Evolutionary conservation across 345 rosid species (phyloP).

Genomic region (Rhizophora apiculata): DNA sequence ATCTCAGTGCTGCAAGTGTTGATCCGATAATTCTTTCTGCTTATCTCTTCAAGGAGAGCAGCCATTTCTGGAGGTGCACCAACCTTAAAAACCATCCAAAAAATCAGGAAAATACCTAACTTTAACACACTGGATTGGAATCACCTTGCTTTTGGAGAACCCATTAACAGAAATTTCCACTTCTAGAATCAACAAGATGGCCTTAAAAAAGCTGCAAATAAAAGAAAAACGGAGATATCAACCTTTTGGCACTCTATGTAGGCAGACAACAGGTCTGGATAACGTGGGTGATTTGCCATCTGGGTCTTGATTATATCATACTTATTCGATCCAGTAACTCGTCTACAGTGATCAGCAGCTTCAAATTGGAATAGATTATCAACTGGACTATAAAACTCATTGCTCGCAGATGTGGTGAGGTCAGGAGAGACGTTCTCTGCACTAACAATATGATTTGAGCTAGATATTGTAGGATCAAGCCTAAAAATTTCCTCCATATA

Average conservation of each 20-base stretch:
- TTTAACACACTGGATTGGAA: background rate
- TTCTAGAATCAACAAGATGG: background rate
- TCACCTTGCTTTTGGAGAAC: background rate
- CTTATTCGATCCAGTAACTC: constrained; percentile 29
- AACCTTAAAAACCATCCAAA: constrained; percentile 30
- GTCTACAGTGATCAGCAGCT: constrained; percentile 5
- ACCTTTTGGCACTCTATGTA: constrained; percentile 64
- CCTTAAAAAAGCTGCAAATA: background rate
- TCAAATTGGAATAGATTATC: constrained; percentile 26
- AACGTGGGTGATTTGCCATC: constrained; percentile 62
- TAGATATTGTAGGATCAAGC: constrained; percentile 21
- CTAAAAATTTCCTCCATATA: constrained; percentile 42
- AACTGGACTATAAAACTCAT: constrained; percentile 19
- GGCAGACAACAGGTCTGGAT: constrained; percentile 55
- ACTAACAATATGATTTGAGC: constrained; percentile 15
- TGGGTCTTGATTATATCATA: constrained; percentile 52
- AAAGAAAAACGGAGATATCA: background rate
- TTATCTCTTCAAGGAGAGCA: constrained; percentile 47
- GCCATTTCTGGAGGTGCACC: constrained; percentile 59
- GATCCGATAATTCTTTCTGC: constrained; percentile 29
- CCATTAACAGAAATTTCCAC: background rate
- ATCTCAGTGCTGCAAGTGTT: constrained; percentile 23
- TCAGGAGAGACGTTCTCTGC: constrained; percentile 16
- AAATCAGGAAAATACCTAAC: background rate
- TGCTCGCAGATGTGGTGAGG: constrained; percentile 4